Evolutionary conservation across 306 rosid species (phyloP).

Genomic region (Lathyrus sativus): DNA sequence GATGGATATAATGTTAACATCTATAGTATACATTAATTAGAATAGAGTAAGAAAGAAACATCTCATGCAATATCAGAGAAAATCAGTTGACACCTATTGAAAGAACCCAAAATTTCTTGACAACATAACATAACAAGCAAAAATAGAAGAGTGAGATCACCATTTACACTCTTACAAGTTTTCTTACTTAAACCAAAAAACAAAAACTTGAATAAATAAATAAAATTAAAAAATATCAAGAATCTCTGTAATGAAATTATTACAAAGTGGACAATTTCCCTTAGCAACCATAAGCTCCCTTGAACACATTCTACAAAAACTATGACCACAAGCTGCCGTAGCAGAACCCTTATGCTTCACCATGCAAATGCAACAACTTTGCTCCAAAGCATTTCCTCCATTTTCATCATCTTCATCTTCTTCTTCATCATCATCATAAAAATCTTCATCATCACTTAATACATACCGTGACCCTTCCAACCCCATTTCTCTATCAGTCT

Average conservation of each 20-base stretch:
- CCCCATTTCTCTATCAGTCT: conserved; percentile 73
- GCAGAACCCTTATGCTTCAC: conserved; percentile 76
- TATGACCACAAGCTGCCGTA: conserved; percentile 68
- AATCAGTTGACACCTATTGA: not conserved
- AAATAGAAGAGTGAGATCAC: not conserved
- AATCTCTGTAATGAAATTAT: conserved; percentile 70
- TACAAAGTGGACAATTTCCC: conserved; percentile 87
- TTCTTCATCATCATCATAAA: conserved; percentile 38
- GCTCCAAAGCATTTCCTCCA: conserved; percentile 44
- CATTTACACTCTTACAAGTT: not conserved
- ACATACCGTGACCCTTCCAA: conserved; percentile 52
- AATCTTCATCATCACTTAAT: conserved; percentile 48
- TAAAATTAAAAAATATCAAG: conserved; percentile 65
- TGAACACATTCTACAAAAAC: conserved; percentile 84
- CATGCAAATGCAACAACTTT: conserved; percentile 79
- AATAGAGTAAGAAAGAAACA: no score
- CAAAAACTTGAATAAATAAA: not conserved
- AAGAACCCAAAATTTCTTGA: not conserved
- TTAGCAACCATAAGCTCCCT: conserved; percentile 70
- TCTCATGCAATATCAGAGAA: no score
- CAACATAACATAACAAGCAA: not conserved
- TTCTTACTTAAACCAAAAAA: not conserved
- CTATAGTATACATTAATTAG: no score
- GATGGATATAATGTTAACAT: not conserved
- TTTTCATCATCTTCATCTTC: conserved; percentile 35